Percentiles rank a stretch among this genome's conserved stretches.
Conservation (phyloP, 345 rosid species). For the Eucalyptus victrix region DNA sequence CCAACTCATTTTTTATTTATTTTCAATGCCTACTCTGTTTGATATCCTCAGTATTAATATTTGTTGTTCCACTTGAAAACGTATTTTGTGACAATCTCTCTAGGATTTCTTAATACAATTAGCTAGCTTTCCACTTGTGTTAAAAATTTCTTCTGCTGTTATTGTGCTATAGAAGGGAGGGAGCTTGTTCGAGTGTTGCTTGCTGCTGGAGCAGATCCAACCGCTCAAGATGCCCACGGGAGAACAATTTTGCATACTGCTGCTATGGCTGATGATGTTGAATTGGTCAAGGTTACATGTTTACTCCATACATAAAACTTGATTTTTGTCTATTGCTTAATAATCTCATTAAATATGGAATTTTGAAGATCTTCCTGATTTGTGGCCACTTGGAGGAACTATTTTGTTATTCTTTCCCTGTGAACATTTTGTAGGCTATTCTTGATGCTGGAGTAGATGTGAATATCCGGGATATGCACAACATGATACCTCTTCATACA, state of each 20-base stretch:
- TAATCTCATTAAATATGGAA: not conserved
- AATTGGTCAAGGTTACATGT: conserved; percentile 54
- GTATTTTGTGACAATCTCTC: not conserved
- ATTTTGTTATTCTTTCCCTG: not conserved
- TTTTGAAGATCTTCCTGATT: not conserved
- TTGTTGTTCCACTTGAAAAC: not conserved
- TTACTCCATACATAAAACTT: not conserved
- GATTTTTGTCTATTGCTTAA: not conserved
- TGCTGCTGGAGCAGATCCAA: conserved; percentile 90
- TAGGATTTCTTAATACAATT: not conserved
- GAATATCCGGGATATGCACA: conserved; percentile 72
- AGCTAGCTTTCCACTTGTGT: not conserved
- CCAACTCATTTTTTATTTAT: not conserved
- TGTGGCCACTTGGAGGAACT: not conserved
- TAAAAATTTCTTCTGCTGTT: not conserved
- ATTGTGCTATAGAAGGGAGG: conserved; percentile 72
- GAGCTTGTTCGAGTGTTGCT: conserved; percentile 74
- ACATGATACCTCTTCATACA: conserved; percentile 88
- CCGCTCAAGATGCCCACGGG: conserved; percentile 80
- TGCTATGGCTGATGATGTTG: conserved; percentile 86
- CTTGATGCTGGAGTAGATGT: conserved; percentile 96
- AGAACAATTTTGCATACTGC: conserved; percentile 92
- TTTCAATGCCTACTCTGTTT: not conserved
- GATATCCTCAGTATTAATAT: not conserved
- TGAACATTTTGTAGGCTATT: conserved; percentile 46